Evolutionary conservation across 2,329 filamentous ascomycete genomes (phyloP), one percentile per base, ranked within the genome.

Genomic region (Epichloe coenophiala): DNA sequence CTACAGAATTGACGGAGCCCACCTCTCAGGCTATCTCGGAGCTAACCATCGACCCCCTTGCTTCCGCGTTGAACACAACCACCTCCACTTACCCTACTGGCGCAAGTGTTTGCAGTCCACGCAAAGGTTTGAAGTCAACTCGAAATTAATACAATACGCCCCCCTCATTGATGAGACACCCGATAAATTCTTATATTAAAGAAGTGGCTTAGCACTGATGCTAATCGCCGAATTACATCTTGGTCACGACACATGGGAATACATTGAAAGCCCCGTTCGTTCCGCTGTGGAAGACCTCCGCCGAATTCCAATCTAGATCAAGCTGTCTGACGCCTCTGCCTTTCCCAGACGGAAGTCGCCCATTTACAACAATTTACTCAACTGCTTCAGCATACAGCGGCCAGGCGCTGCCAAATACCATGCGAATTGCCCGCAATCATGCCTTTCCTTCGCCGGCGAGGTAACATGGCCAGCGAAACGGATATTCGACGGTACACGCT

Each of bases 401-500:
- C 43, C 36, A 43, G 33, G 46, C 45, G 37, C 58, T 57, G 60
- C 52, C 53, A 57, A 58, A 58, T 64, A 66, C 56, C 62, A 71
- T 71, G 68, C 68, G 55, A 63, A 62, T 56, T 51, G 53, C 59
- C 61, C 60, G 63, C 62, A 62, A 67, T 56, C 60, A 81, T 81
- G 77, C 76, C 77, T 60, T 78, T 81, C 59, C 69, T 80, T 67
- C 77, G 77, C 68, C 77, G 77, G 65, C 76, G 76, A 64, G 77
- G 75, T 68, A 76, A 74, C 60, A 69, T 73, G 71, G 75, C 72
- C 67, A 78, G 74, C 71, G 77, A 81, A 62, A 71, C 70, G 55
- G 76, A 80, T 57, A 77, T 77, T 68, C 74, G 75, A 62, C 74
- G 74, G 49, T 75, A 76, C 58, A 72, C 71, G 49, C 61, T 69